A percentile compares a stretch with the other conserved stretches of the same genome.
phyloP scores from a whole-genome alignment of 2,329 filamentous ascomycete species.

The Tolypocladium tropicale region DNA sequence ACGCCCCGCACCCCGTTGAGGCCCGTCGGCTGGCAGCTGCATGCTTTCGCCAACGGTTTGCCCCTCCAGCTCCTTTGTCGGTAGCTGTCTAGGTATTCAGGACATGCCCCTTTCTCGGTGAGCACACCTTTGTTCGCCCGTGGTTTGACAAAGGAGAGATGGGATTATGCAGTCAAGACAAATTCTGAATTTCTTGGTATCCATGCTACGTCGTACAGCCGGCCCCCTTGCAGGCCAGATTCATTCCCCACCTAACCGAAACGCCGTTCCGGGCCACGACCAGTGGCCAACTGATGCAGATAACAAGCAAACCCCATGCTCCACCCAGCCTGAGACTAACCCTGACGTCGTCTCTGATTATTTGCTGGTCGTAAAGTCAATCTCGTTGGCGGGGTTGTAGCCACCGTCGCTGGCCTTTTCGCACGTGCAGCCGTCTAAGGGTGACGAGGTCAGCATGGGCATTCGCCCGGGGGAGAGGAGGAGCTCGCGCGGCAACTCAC shows the following conservation, averaged over 20 bases:
- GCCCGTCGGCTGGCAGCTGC: too few species aligned
- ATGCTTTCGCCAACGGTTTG: too few species aligned
- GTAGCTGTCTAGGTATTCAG: too few species aligned
- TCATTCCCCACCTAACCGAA: background rate
- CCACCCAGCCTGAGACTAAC: background rate
- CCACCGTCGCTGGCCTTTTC: constrained; percentile 58
- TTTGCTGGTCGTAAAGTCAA: constrained; percentile 72
- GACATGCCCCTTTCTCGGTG: too few species aligned
- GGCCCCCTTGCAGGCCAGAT: background rate
- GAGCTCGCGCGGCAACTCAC: constrained; percentile 36
- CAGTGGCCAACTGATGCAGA: background rate
- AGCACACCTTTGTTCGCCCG: background rate
- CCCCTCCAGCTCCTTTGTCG: too few species aligned
- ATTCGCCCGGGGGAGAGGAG: background rate
- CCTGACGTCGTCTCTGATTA: constrained; percentile 17
- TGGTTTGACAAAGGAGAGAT: background rate
- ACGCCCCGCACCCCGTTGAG: too few species aligned
- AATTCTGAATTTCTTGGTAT: background rate
- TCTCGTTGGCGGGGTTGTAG: constrained; percentile 58
- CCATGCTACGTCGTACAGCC: background rate
- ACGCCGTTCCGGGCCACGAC: background rate
- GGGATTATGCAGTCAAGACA: background rate
- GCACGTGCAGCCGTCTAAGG: constrained; percentile 64
- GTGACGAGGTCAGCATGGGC: constrained; percentile 6
- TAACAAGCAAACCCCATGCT: background rate